These are phyloP conservation scores for Pyrenochaeta sp. DNA, from an alignment of 2,329 filamentous ascomycete genomes.

Conservation along the genomic window DNA sequence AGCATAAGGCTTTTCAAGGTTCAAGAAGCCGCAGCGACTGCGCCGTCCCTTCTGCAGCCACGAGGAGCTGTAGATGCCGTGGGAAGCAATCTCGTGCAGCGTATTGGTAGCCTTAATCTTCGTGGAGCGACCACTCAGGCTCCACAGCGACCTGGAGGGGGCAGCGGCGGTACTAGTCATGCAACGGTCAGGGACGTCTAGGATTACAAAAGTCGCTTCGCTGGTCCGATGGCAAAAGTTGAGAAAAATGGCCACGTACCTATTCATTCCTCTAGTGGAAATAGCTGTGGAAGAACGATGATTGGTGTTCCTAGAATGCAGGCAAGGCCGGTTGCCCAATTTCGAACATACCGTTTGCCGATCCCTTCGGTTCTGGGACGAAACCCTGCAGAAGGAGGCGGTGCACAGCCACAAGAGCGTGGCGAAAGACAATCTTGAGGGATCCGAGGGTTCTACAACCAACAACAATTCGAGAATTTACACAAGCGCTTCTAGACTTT, in stretches of 20 bases:
- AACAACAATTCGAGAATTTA: constrained; percentile 13
- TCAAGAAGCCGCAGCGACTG: constrained; percentile 80
- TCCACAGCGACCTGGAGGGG: constrained; percentile 21
- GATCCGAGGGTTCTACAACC: constrained; percentile 8
- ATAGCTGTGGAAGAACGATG: constrained; percentile 4
- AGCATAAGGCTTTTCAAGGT: constrained; percentile 87
- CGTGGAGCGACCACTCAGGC: constrained; percentile 49
- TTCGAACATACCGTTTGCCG: constrained; percentile 23
- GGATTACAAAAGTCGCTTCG: constrained; percentile 9
- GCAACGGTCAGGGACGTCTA: constrained; percentile 46
- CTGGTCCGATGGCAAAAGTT: constrained; percentile 12
- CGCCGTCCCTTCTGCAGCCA: constrained; percentile 82
- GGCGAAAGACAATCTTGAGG: constrained; percentile 7
- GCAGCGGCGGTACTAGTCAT: constrained; percentile 28
- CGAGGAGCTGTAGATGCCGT: constrained; percentile 92
- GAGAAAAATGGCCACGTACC: constrained; percentile 13
- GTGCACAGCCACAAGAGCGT: constrained; percentile 17
- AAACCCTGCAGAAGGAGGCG: constrained; percentile 10
- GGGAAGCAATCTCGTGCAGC: constrained; percentile 84
- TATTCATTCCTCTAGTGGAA: constrained; percentile 13
- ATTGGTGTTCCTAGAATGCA: constrained; percentile 39
- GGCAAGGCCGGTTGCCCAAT: constrained; percentile 11
- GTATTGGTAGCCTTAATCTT: constrained; percentile 83
- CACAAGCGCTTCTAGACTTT: constrained; percentile 17
- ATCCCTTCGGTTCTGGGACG: constrained; percentile 17